Conservation (phyloP, 2,329 filamentous ascomycete genomes). For the Aspergillus sp. region DNA sequence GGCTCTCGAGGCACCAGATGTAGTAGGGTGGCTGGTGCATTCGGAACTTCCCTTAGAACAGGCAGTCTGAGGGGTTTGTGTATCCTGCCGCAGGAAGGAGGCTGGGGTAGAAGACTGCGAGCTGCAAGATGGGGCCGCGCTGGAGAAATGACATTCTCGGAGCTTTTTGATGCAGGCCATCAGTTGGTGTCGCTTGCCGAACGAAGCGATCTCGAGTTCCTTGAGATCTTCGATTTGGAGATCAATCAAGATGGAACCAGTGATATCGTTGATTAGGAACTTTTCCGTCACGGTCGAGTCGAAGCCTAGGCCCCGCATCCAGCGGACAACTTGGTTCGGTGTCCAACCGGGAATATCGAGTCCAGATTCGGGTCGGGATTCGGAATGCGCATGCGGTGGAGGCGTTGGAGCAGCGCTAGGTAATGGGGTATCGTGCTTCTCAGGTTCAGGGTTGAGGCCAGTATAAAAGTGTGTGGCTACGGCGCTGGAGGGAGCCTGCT, state of each 20-base stretch:
- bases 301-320: conserved; percentile 5
- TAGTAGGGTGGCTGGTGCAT: too few species aligned
- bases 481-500: conserved; percentile 10
- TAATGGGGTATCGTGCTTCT: conserved; percentile 22
- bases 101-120: conserved; percentile 1
- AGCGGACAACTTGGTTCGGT: conserved; percentile 16
- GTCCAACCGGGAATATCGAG: conserved; percentile 23
- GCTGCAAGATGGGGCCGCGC: not conserved
- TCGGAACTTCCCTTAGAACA: conserved; percentile 14
- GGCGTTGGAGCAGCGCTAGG: conserved; percentile 3
- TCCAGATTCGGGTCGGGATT: not conserved
- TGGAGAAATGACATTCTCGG: not conserved
- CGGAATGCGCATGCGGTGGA: not conserved
- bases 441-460: conserved; percentile 14
- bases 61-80: conserved; percentile 13
- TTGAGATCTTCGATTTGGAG: conserved; percentile 80
- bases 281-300: conserved; percentile 68
- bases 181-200: conserved; percentile 61
- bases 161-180: conserved; percentile 39
- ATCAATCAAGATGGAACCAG: conserved; percentile 81
- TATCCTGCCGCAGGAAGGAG: conserved; percentile 10
- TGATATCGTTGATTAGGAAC: conserved; percentile 91
- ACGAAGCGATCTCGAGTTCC: conserved; percentile 62
- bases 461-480: conserved; percentile 11
- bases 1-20: too few species aligned